Evolutionary conservation across 2,329 filamentous ascomycete genomes (phyloP).

Genomic region (Zalaria obscura): DNA sequence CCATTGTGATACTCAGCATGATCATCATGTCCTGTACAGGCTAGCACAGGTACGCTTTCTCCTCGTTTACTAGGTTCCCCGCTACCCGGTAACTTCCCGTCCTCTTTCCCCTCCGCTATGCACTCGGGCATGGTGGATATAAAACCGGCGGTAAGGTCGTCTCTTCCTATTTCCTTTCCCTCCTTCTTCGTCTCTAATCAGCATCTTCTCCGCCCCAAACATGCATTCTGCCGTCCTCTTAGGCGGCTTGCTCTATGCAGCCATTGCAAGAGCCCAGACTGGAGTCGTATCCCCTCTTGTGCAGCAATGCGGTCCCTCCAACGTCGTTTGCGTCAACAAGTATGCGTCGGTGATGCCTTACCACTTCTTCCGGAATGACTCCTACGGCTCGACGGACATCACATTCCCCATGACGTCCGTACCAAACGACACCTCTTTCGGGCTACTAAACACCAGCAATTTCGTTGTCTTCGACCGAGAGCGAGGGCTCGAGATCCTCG

Average conservation of each 20-base stretch:
- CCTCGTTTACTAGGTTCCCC: no score
- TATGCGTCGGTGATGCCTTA: conserved; percentile 23
- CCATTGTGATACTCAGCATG: no score
- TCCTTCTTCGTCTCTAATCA: not conserved
- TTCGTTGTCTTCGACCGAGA: conserved; percentile 23
- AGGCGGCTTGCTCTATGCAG: not conserved
- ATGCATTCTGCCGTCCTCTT: not conserved
- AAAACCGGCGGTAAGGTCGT: not conserved
- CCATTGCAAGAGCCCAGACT: not conserved
- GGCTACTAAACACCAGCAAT: conserved; percentile 9
- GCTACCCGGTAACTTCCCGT: no score
- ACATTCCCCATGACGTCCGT: conserved; percentile 23
- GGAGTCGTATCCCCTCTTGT: not conserved
- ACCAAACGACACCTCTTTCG: conserved; percentile 18
- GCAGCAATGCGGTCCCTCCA: conserved; percentile 4
- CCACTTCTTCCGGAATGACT: conserved; percentile 24
- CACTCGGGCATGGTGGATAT: no score
- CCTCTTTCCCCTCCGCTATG: no score
- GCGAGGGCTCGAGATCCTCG: conserved; percentile 22
- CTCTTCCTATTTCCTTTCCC: not conserved
- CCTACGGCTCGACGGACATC: conserved; percentile 19
- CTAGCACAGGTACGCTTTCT: no score
- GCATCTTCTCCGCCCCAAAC: not conserved
- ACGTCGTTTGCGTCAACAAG: conserved; percentile 23
- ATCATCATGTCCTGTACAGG: no score